Evolutionary conservation across 1,139 yeast species (phyloP), one percentile per base, ranked within the genome.

Genomic region (Eremothecium sinecaudum): DNA sequence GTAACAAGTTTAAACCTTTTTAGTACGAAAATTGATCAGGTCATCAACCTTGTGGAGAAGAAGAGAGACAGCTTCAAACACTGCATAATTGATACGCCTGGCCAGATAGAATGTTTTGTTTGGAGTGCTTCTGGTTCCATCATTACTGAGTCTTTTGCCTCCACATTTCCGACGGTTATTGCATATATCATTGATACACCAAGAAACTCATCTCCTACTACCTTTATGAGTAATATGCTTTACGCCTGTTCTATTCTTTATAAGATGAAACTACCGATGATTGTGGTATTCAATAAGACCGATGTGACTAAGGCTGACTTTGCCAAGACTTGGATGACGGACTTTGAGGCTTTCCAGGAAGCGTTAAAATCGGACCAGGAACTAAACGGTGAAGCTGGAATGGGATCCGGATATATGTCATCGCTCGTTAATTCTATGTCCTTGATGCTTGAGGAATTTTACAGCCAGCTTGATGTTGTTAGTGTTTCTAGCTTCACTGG

Each of bases 111-210:
- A 58, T 84, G 96, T 62, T 90, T 90, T 56, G 86, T 90, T 34
- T 81, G 93, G 94, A 79, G 94, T 31, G 98, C 98, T 0, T 82
- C 95, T 31, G 99, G 99, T 7, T 73, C 96, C 14, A 92, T 92
- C 43, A 83, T 92, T 39, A 87, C 97, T 0, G 98, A 92, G 57
- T 87, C 97, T 0, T 81, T 92, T 62, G 98, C 98, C 1, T 82
- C 94, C 2, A 75, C 93, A 2, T 84, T 84, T 58, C 99, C 99
- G 4, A 90, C 98, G 0, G 84, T 90, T 24, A 73, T 92, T 44
- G 97, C 97, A 0, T 92, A 92, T 56, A 78, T 92, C 40, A 93
- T 92, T 16, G 99, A 92, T 54, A 90, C 98, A 0, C 98, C 98
- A 31, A 71, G 98, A 56, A 81, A 87, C 40, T 66, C 94, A 2